Evolutionary conservation across 2,329 filamentous ascomycete genomes (phyloP), one percentile per base, ranked within the genome.

Genomic region (Juglanconis sp.): DNA sequence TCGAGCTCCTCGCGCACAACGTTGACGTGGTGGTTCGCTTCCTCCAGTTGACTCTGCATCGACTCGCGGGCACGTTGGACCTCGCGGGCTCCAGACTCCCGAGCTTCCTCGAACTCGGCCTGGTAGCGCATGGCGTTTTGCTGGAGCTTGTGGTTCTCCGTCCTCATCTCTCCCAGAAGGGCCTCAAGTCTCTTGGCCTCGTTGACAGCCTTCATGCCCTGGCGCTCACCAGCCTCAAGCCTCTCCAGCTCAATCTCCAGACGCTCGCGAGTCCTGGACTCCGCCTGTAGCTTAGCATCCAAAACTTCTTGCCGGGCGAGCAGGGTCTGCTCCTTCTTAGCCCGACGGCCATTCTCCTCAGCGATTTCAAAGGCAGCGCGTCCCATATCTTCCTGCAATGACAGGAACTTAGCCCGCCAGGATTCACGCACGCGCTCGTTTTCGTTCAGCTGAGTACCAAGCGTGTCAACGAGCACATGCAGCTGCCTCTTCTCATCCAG

Each of bases 361-460:
- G 89, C 87, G 63, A 97, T 87, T 63, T 96, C 89, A 51, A 86
- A 86, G 56, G 91, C 88, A 53, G 92, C 90, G 59, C 81, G 81
- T 36, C 87, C 84, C 88, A 98, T 94, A 67, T 97, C 92, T 64
- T 92, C 85, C 74, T 98, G 93, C 44, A 99, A 79, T 62, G 87
- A 87, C 67, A 94, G 86, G 69, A 97, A 90, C 74, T 95, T 96
- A 71, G 81, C 80, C 66, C 92, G 88, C 84, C 96, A 93, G 63
- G 83, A 87, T 71, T 96, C 91, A 60, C 92, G 88, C 61, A 96
- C 84, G 64, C 89, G 87, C 69, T 93, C 87, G 69, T 92, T 94
- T 76, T 96, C 93, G 69, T 95, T 88, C 47, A 95, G 85, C 70
- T 96, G 92, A 50, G 84, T 84, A 63, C 87, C 86, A 58, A 96